Percentiles rank a stretch among this genome's conserved stretches.
phyloP scores from a whole-genome alignment of 1,284 basidiomycete genomes.

The Boletus hoseneyae region DNA sequence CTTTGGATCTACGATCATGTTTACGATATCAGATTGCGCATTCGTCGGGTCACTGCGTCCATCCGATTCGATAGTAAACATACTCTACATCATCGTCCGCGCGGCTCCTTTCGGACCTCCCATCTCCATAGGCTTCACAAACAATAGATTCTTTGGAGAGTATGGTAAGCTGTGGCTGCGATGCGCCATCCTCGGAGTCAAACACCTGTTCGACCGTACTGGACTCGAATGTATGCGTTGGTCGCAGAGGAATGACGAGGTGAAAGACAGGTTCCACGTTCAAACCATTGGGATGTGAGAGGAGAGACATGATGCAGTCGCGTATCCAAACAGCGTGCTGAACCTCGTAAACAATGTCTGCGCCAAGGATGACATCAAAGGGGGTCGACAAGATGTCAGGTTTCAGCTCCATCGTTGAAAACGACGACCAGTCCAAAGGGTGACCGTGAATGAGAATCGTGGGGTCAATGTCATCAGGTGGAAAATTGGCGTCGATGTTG shows the following conservation, averaged over 20 bases:
- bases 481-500: constrained; percentile 67
- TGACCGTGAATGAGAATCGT: constrained; percentile 17
- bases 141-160: constrained; percentile 49
- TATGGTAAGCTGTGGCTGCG: constrained; percentile 38
- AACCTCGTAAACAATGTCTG: constrained; percentile 75
- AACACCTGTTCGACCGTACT: constrained; percentile 58
- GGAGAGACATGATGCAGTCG: constrained; percentile 49
- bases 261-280: constrained; percentile 48
- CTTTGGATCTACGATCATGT: background rate
- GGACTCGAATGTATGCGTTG: constrained; percentile 61
- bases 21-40: background rate
- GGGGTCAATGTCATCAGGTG: constrained; percentile 11
- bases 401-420: constrained; percentile 29
- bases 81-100: constrained; percentile 55
- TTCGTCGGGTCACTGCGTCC: constrained; percentile 32
- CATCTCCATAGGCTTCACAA: constrained; percentile 46
- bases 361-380: constrained; percentile 71
- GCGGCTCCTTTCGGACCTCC: constrained; percentile 17
- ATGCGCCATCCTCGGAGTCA: constrained; percentile 10
- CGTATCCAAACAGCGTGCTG: constrained; percentile 68
- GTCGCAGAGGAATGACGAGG: constrained; percentile 70
- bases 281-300: constrained; percentile 41
- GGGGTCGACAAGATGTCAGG: constrained; percentile 25
- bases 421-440: constrained; percentile 66
- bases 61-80: constrained; percentile 63